Conservation (phyloP, 2,329 filamentous ascomycete species). For the Xylaria sp. region DNA sequence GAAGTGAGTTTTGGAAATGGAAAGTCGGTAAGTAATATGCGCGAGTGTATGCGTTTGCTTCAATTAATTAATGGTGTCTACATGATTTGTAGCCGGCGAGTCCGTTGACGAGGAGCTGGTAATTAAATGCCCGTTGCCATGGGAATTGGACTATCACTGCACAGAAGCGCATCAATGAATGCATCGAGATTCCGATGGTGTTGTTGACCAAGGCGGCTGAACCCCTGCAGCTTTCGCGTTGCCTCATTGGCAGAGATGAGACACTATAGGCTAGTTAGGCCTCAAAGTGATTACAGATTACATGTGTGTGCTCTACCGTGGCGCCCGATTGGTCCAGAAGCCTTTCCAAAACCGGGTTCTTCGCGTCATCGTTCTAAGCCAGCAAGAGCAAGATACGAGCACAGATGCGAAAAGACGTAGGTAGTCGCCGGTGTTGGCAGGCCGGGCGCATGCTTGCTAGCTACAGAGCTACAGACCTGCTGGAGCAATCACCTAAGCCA, state of each 20-base stretch:
- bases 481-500: conserved; percentile 5
- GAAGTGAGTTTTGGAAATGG: neutral
- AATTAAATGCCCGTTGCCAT: conserved; percentile 17
- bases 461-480: neutral
- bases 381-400: conserved; percentile 22
- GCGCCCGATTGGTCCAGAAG: conserved; percentile 25
- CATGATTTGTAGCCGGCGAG: neutral
- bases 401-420: conserved; percentile 11
- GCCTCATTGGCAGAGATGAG: conserved; percentile 18
- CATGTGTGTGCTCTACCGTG: neutral
- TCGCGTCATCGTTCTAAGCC: conserved; percentile 33
- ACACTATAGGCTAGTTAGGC: conserved; percentile 7
- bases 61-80: neutral
- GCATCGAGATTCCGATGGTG: conserved; percentile 29
- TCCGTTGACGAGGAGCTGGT: neutral
- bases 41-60: neutral
- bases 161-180: conserved; percentile 28
- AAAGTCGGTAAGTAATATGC: neutral
- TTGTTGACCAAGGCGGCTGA: conserved; percentile 1
- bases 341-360: conserved; percentile 28
- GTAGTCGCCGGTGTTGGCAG: neutral
- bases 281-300: conserved; percentile 6
- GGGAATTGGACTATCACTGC: conserved; percentile 20
- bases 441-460: neutral
- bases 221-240: conserved; percentile 7